Base-by-base conservation (phyloP, 495 filamentous ascomycete genomes). In the Penicillium goetzii region DNA sequence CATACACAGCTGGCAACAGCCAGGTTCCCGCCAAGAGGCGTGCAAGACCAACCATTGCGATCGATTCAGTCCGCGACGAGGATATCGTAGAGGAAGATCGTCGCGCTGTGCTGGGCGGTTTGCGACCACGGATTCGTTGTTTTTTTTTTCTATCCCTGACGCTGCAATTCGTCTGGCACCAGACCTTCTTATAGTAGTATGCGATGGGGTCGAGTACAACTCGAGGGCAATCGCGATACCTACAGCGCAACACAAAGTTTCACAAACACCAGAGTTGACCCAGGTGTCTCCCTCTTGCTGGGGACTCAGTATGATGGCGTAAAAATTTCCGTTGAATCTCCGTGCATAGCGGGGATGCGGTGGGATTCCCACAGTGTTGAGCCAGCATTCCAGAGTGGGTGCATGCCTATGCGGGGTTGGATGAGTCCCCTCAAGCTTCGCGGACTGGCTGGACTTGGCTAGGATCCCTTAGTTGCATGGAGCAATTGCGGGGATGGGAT, bases 1-100 rank as follows among this genome's bases (percentile, higher is more conserved):
- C 70, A 57, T 73, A 73, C 30, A 65, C 73, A n/a, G 63, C 52
- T 30, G 72, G 69, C 19, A 75, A 51, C 25, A 79, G 72, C 62
- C 72, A 73, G 26, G 67, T 60, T 17, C 68, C 59, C 34, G 62
- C 66, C 28, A 74, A 52, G 43, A 78, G 49, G 59, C 68, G 59
- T 55, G 56, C 65, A 34, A 76, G 62, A 50, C 63, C 49, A 65
- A 76, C 66, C 76, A 81, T 77, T 32, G 25, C 54, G 64, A 59
- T 34, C 26, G 34, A 47, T 53, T 40, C 21, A 17, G 47, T 32
- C 55, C 38, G 36, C 55, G 43, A 38, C 45, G 12, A 38, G 38
- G 28, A 63, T 12, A 60, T 51, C 47, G 47, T 51, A 51, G 47
- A 51, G 47, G 33, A n/a, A 36, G 41, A 25, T 25, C 43, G 58